Percentiles rank a stretch among this genome's conserved stretches.
These are phyloP conservation scores for Hypoxylon lenormandii DNA, from an alignment of 495 filamentous ascomycete genomes.

Conservation along the genomic window DNA sequence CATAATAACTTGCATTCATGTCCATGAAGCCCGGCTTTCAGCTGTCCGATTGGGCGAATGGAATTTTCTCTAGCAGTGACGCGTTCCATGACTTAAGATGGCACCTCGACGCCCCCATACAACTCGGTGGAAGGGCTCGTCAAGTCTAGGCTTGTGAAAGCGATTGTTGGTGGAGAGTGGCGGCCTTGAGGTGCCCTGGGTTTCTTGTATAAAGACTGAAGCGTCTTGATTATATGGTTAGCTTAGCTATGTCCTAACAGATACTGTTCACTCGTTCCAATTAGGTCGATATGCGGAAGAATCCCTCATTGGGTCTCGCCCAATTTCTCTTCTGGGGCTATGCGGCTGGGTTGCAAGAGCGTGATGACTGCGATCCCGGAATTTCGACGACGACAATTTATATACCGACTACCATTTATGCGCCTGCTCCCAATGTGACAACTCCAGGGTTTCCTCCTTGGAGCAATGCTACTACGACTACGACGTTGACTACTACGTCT, in stretches of 20 bases:
- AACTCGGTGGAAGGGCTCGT: slow-evolving; percentile 30
- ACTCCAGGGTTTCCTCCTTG: slow-evolving; percentile 23
- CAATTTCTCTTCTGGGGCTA: slow-evolving; percentile 37
- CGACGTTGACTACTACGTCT: slow-evolving; percentile 23
- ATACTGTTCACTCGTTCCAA: slow-evolving; percentile 17
- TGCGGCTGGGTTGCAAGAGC: slow-evolving; percentile 22
- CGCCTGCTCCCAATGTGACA: slow-evolving; percentile 32
- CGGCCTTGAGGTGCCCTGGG: slow-evolving; percentile 11
- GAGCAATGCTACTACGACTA: slow-evolving; percentile 21
- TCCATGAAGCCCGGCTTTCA: slow-evolving; percentile 17
- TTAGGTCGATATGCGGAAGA: slow-evolving; percentile 31
- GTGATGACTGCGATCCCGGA: slow-evolving; percentile 22
- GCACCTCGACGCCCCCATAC: slow-evolving; percentile 24
- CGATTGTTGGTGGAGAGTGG: slow-evolving; percentile 19
- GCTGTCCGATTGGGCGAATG: slow-evolving; percentile 24
- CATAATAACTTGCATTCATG: slow-evolving; percentile 24
- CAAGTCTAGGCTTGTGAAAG: slow-evolving; percentile 18
- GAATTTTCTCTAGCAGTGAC: slow-evolving; percentile 28
- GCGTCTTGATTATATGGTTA: slow-evolving; percentile 14
- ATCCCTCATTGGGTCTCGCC: slow-evolving; percentile 29
- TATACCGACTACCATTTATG: slow-evolving; percentile 44
- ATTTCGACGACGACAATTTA: slow-evolving; percentile 45
- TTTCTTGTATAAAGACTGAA: slow-evolving; percentile 34
- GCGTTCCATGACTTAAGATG: slow-evolving; percentile 40
- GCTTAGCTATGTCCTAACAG: slow-evolving; percentile 16